Conservation (phyloP, 2,329 filamentous ascomycete species). For the Didymella sp. region DNA sequence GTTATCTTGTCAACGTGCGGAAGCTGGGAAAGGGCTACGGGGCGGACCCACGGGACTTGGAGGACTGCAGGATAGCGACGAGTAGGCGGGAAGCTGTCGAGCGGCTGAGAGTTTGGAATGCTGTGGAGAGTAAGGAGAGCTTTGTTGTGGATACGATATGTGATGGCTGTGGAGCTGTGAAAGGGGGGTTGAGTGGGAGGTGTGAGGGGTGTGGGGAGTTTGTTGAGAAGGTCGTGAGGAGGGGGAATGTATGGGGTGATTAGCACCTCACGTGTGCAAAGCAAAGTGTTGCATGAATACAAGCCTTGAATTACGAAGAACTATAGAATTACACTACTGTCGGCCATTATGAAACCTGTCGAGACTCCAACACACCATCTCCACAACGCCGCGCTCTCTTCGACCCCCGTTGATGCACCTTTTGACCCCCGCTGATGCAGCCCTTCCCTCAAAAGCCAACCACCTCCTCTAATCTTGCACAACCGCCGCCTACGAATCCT, state of each 20-base stretch:
- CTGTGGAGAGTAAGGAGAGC: neutral
- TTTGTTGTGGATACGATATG: neutral
- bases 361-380: neutral
- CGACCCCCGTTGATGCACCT: no score
- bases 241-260: no score
- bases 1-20: neutral
- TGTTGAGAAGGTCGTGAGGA: neutral
- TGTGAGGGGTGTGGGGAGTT: neutral
- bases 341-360: no score
- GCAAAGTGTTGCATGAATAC: no score
- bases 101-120: neutral
- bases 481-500: conserved; percentile 1
- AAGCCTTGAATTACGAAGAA: no score
- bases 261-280: no score
- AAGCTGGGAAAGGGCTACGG: neutral
- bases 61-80: neutral
- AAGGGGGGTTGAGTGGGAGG: neutral
- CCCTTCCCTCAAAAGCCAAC: no score
- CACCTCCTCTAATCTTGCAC: neutral
- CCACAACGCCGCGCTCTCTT: conserved; percentile 1
- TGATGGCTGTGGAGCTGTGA: neutral
- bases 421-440: no score
- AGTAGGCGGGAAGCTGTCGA: neutral
- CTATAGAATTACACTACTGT: no score
- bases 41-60: neutral